A percentile compares a stretch with the other conserved stretches of the same genome.
Conservation (phyloP, 2,329 filamentous ascomycete species). For the Macrophomina phaseolina region DNA sequence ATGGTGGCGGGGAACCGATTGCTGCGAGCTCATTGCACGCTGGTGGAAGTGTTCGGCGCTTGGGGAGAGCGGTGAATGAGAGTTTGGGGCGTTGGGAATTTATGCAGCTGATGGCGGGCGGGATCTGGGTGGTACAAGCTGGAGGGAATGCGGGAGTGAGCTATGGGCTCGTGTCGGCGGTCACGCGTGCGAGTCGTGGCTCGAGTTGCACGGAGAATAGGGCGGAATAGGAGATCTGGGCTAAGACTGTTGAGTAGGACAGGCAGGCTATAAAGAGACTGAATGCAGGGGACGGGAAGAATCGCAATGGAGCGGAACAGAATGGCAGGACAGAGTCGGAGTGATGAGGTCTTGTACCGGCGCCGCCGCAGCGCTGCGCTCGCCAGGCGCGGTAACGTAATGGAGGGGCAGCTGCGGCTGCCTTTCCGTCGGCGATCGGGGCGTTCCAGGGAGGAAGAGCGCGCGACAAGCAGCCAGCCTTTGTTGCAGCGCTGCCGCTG, state of each 20-base stretch:
- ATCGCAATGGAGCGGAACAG: neutral
- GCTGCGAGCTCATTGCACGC: slow-evolving; percentile 47
- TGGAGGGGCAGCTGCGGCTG: slow-evolving; percentile 26
- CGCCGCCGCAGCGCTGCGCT: slow-evolving; percentile 1
- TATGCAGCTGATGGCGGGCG: slow-evolving; percentile 11
- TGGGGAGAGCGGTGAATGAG: neutral
- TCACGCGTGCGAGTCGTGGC: slow-evolving; percentile 21
- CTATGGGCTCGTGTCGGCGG: slow-evolving; percentile 20
- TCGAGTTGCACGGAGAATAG: slow-evolving; percentile 4
- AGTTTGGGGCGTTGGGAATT: neutral
- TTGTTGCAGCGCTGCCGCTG: slow-evolving; percentile 13
- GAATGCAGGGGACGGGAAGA: neutral
- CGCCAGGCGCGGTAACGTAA: slow-evolving; percentile 22
- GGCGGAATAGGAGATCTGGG: slow-evolving; percentile 12
- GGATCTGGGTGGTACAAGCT: slow-evolving; percentile 19
- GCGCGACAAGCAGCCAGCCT: slow-evolving; percentile 1
- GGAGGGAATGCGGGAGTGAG: neutral
- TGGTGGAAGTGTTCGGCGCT: neutral
- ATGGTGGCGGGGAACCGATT: slow-evolving; percentile 36
- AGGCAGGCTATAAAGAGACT: slow-evolving; percentile 2
- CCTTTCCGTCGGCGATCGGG: slow-evolving; percentile 14
- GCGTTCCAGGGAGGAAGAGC: slow-evolving; percentile 8
- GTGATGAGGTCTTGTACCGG: slow-evolving; percentile 7
- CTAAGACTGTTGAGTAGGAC: slow-evolving; percentile 14
- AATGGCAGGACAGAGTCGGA: slow-evolving; percentile 5